Base-by-base conservation (phyloP, 768 basidiomycete genomes). In the Tricholoma furcatifolium region DNA sequence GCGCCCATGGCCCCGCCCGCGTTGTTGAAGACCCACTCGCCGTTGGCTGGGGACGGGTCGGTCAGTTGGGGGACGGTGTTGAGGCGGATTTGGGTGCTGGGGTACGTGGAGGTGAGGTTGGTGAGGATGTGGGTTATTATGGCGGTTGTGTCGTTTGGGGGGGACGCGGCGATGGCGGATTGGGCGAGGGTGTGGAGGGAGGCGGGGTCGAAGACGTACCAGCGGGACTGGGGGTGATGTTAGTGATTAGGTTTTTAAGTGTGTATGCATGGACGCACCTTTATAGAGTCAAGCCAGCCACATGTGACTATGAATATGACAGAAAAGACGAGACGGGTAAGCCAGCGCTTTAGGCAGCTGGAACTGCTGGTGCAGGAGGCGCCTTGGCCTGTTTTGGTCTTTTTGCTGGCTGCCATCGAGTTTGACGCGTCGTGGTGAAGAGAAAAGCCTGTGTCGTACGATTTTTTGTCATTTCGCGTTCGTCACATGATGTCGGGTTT, bases 1-100 rank as follows among this genome's bases (percentile, higher is more conserved):
- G 87, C 87, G 39, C 94, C 94, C 95, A 96, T 98, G 1, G 94
- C 94, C 54, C 97, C 97, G 10, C 95, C 97, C 0, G 96, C 95
- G 62, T 98, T 98, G 76, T 85, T 98, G 72, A 96, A 90, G 21
- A 97, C 82, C 96, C 96, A 98, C 63, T 98, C 94, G 34, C 75
- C 74, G n/a, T 18, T 79, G 65, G 72, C 87, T 62, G 45, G n/a
- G n/a, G n/a, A n/a, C n/a, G n/a, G n/a, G n/a, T n/a, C n/a, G n/a
- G n/a, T n/a, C n/a, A n/a, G n/a, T n/a, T n/a, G n/a, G n/a, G n/a
- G n/a, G n/a, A n/a, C n/a, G n/a, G 82, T 58, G 65, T 84, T 82
- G 57, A 91, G 51, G 17, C 70, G 73, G 38, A 84, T 77, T n/a
- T 74, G 57, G 27, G 75, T 74, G 43, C 79, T 62, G 0, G 91